phyloP scores from a whole-genome alignment of 2,329 filamentous ascomycete species.

The Colletotrichum eleusines region DNA sequence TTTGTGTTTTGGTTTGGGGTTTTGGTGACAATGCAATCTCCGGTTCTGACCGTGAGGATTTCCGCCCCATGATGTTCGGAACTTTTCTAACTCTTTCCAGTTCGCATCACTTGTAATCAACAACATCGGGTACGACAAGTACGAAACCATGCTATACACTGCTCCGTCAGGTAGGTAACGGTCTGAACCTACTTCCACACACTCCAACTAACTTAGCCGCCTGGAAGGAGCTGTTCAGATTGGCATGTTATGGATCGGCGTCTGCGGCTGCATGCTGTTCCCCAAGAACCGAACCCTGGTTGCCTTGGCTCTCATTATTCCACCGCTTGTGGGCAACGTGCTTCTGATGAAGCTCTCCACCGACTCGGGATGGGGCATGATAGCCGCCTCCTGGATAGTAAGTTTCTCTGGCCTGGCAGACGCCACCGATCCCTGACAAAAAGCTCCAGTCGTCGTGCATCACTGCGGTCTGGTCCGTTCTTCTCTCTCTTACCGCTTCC shows the following conservation, averaged over 20 bases:
- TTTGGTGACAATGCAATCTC: conserved; percentile 59
- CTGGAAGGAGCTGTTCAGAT: conserved; percentile 58
- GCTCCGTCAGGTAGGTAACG: conserved; percentile 53
- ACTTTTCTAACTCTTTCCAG: conserved; percentile 36
- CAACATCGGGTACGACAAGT: conserved; percentile 57
- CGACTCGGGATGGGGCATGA: conserved; percentile 59
- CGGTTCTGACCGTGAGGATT: conserved; percentile 54
- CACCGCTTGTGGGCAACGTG: conserved; percentile 58
- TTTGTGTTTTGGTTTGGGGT: conserved; percentile 60
- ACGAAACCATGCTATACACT: conserved; percentile 60
- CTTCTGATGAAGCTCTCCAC: conserved; percentile 57
- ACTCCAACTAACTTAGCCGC: background rate
- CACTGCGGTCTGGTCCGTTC: conserved; percentile 55
- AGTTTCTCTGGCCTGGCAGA: conserved; percentile 1
- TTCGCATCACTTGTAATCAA: conserved; percentile 65
- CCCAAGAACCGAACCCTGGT: conserved; percentile 56
- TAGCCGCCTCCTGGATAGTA: conserved; percentile 60
- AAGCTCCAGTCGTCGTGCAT: conserved; percentile 55
- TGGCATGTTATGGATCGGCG: conserved; percentile 59
- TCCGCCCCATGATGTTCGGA: rapidly evolving
- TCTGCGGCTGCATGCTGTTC: conserved; percentile 53
- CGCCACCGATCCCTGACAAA: background rate
- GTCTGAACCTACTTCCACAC: background rate
- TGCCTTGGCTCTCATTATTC: conserved; percentile 54
- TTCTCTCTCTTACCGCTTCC: conserved; percentile 59